Percentiles rank a stretch among this genome's conserved stretches.
These are phyloP conservation scores for Sclerotiophoma versabilis DNA, from an alignment of 2,329 filamentous ascomycete genomes.

Conservation along the genomic window DNA sequence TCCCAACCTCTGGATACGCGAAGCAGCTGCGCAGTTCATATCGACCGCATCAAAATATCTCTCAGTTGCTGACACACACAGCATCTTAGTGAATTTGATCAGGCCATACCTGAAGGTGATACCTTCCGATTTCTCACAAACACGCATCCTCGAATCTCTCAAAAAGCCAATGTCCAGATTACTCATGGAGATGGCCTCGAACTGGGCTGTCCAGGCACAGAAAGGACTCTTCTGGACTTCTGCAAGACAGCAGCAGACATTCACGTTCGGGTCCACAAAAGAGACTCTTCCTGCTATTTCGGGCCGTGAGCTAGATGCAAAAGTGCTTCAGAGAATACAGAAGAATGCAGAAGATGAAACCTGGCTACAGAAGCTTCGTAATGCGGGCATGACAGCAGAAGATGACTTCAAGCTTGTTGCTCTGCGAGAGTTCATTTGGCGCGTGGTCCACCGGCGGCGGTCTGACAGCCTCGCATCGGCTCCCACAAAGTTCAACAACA, in stretches of 20 bases:
- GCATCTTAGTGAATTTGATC: slow-evolving; percentile 81
- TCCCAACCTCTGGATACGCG: slow-evolving; percentile 93
- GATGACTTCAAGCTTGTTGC: slow-evolving; percentile 91
- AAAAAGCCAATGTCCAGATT: slow-evolving; percentile 81
- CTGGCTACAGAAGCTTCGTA: slow-evolving; percentile 86
- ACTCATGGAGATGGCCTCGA: slow-evolving; percentile 83
- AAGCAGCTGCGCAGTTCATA: slow-evolving; percentile 85
- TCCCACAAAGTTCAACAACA: slow-evolving; percentile 65
- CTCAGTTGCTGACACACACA: slow-evolving; percentile 80
- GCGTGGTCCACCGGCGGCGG: slow-evolving; percentile 74
- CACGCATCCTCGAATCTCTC: slow-evolving; percentile 78
- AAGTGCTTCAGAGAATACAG: slow-evolving; percentile 67
- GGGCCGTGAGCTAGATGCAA: slow-evolving; percentile 63
- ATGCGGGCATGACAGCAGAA: slow-evolving; percentile 79
- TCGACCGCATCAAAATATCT: slow-evolving; percentile 77
- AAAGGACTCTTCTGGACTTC: slow-evolving; percentile 88
- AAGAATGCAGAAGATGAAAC: slow-evolving; percentile 94
- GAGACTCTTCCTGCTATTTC: slow-evolving; percentile 61
- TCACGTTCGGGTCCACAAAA: slow-evolving; percentile 69
- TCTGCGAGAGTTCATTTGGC: slow-evolving; percentile 90
- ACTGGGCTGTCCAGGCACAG: slow-evolving; percentile 84
- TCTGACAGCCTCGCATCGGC: slow-evolving; percentile 57
- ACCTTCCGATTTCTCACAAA: slow-evolving; percentile 73
- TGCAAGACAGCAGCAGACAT: slow-evolving; percentile 72
- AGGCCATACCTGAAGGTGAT: slow-evolving; percentile 81